Evolutionary conservation across 2,329 filamentous ascomycete genomes (phyloP), one percentile per base, ranked within the genome.

Genomic region (Cercospora sp.): DNA sequence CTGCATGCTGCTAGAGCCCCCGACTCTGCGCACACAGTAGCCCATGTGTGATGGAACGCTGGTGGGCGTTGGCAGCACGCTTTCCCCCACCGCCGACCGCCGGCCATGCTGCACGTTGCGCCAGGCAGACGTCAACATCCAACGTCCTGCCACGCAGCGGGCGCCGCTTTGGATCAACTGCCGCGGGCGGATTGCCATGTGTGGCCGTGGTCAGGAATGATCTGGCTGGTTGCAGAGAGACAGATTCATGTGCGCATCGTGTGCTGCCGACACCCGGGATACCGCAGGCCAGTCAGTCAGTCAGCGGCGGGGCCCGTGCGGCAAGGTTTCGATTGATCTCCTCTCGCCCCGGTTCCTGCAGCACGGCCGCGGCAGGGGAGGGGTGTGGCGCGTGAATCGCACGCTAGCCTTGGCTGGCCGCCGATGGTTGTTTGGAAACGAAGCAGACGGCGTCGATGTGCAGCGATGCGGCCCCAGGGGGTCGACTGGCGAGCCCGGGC

Each of bases 381-480:
- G 45, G 63, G 37, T 61, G 63, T 69, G 67, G 63, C 67, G 67
- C 63, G 34, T 66, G 26, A 57, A 65, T 69, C 60, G 64, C 60
- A 62, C 10, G 53, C 53, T 32, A n/a, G 53, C 53, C 26, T 32
- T 28, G 53, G 53, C 53, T 30, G 53, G 53, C 26, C 53, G 21
- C 16, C 45, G 45, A 51, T 51, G 45, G 16, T 51, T 12, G 45
- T 51, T 51, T 21, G 18, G 45, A 24, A 51, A 28, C 26, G 53
- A 32, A 30, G 53, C 53, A 57, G 28, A 57, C 53, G 53, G 53
- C 28, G 28, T 28, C 53, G 53, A 57, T 57, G 51, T 21, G 28
- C 51, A 24, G 53, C 26, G 53, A 57, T 57, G 53, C 53, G 53
- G 26, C 26, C 53, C 12, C 28, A 32, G 53, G 28, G 53, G 28